Evolutionary conservation across 1,284 basidiomycete genomes (phyloP).

Genomic region (Wallemia hederae): DNA sequence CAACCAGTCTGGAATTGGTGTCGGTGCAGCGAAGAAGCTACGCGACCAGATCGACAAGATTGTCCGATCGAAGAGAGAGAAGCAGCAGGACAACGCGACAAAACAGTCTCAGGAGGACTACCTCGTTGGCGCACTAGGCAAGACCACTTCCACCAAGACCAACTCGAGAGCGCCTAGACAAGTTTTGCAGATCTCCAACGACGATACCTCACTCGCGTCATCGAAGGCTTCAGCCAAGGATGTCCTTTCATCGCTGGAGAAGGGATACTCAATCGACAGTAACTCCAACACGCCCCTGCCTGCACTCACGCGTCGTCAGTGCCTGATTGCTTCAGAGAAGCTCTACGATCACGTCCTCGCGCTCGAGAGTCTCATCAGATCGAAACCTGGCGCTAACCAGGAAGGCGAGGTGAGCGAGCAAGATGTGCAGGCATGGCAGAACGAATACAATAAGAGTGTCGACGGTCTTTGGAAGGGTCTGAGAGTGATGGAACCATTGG

Average conservation of each 20-base stretch:
- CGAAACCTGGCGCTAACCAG: constrained; percentile 31
- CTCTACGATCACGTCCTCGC: constrained; percentile 61
- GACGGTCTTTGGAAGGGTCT: constrained; percentile 52
- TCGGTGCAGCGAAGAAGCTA: constrained; percentile 3
- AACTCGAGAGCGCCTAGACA: constrained; percentile 73
- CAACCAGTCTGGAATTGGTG: not conserved
- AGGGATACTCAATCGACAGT: not conserved
- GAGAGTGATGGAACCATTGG: constrained; percentile 64
- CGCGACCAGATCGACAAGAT: constrained; percentile 3
- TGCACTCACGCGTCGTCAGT: constrained; percentile 47
- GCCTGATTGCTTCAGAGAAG: constrained; percentile 49
- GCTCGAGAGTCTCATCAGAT: constrained; percentile 57
- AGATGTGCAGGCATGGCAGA: constrained; percentile 23
- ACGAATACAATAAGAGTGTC: constrained; percentile 27
- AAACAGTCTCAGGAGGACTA: constrained; percentile 5
- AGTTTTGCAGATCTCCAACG: constrained; percentile 45
- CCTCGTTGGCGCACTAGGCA: constrained; percentile 85
- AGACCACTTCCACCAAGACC: constrained; percentile 58
- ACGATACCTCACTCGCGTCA: constrained; percentile 1
- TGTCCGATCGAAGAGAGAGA: not conserved
- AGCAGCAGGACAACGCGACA: not conserved
- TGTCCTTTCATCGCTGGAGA: constrained; percentile 1
- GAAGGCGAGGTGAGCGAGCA: constrained; percentile 17
- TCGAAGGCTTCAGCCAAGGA: not conserved
- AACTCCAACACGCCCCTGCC: constrained; percentile 23